Evolutionary conservation across 129 eudicot species (phyloP), one percentile per base, ranked within the genome.

Genomic region (Erigeron canadensis): DNA sequence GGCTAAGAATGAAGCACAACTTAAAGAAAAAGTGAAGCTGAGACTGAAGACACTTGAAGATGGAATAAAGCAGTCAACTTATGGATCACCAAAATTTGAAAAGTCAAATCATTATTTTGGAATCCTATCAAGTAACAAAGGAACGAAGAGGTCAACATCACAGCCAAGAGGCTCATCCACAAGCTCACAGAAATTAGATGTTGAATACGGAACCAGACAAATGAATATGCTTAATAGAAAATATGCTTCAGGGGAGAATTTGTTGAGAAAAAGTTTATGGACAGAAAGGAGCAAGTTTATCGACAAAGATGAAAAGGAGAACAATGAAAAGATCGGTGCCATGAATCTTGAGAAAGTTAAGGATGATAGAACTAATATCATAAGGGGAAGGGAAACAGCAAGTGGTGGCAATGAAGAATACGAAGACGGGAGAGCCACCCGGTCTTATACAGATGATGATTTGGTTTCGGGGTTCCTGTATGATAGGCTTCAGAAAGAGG

Each of bases 21-120:
- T 94, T 46, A 94, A 90, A 94, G 96, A 87, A 13, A 95, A 95
- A 78, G 44, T 95, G 72, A 95, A 84, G 76, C 38, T 90, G 81
- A 84, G 99, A 85, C 78, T 95, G 46, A 90, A 84, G 83, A 95
- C 93, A 44, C 76, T 90, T 11, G 99, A 94, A 84, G 99, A 94
- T 59, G 93, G 97, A 42, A 65, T 94, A 65, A 94, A 89, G 86
- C 78, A 42, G 37, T 70, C 97, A 39, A 73, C 43, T 72, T 70
- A 43, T 71, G 86, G 88, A 76, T 67, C 85, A 64, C 80, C 84
- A 45, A 89, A 79, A 78, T 54, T 69, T 63, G 86, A 77, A 60
- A 89, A 82, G 66, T 34, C 84, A 23, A 74, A 51, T 72, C 74
- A 78, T 43, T 76, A 74, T 15, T 79, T 88, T 13, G 87, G 89